Base-by-base conservation (phyloP, 2,329 filamentous ascomycete genomes). In the Penicillium sclerotigenum region DNA sequence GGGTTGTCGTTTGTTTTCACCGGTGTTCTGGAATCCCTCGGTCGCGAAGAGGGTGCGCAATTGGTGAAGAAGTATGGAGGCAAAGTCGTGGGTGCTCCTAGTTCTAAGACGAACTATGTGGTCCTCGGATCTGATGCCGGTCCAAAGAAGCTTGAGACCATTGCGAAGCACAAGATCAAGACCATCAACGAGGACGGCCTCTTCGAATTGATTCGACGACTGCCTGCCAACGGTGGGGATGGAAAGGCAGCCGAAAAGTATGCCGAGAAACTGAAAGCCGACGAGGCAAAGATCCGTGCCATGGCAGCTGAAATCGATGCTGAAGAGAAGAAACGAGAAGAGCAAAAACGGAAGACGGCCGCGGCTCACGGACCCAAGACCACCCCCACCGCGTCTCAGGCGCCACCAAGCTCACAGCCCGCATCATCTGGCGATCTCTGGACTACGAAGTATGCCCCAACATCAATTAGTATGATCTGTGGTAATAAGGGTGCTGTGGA, bases 1-100 rank as follows among this genome's bases (percentile, higher is more conserved):
- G 94, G 95, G 0, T 80, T 97, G 53, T 89, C 86, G 0, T 99
- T 99, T 69, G 94, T 99, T 28, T 99, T 99, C 67, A 99, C 95
- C 0, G 94, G 94, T 24, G 81, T 97, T 24, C 79, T 97, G 37
- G 83, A 89, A 58, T 87, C 84, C 0, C 83, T 97, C 54, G 87
- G 89, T 42, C 86, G 94, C 58, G 91, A 96, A 6, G 91, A 96
- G 65, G 93, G 85, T 1, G 87, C 92, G 62, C 86, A 83, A 41
- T 79, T 99, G 18, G 90, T 97, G 54, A 99, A 99, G 73, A 86
- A 87, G 59, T 95, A 97, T 71, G 95, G 94, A 40, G 94, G 94
- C 51, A 97, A 96, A 75, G 87, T 96, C 24, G 96, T 88, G 10
- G 81, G 80, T 10, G 87, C 85, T 5, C 94, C 95, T 20, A 97